Evolutionary conservation across 257 asterid species (phyloP).

Genomic region (Verbena officinalis): DNA sequence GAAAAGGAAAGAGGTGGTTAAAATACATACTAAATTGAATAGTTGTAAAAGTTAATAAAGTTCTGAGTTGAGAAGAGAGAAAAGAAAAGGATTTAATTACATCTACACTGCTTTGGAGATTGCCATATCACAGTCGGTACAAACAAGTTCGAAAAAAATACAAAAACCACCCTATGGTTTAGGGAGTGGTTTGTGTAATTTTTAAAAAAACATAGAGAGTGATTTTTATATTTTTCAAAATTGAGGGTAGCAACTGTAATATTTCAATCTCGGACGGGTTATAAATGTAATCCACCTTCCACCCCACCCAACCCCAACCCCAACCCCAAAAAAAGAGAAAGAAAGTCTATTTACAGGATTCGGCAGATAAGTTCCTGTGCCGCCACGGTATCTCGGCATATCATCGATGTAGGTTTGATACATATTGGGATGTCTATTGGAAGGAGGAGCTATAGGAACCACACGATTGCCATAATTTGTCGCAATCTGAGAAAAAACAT

Average conservation of each 20-base stretch:
- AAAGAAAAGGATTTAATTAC: neutral
- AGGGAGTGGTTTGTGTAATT: too few species aligned
- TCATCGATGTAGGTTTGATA: slow-evolving; percentile 74
- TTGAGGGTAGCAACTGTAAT: too few species aligned
- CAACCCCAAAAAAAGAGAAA: slow-evolving; percentile 27
- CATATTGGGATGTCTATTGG: slow-evolving; percentile 64
- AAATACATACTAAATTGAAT: slow-evolving; percentile 4
- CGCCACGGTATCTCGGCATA: slow-evolving; percentile 82
- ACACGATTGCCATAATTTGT: slow-evolving; percentile 67
- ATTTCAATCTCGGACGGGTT: too few species aligned
- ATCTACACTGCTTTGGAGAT: too few species aligned
- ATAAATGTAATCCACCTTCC: too few species aligned
- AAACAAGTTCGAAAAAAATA: too few species aligned
- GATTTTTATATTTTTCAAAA: too few species aligned
- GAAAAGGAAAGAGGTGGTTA: slow-evolving; percentile 16
- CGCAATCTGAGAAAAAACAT: slow-evolving; percentile 67
- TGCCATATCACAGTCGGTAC: too few species aligned
- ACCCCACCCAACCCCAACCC: too few species aligned
- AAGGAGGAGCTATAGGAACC: slow-evolving; percentile 66
- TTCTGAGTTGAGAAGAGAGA: neutral
- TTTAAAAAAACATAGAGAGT: too few species aligned
- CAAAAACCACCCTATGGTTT: too few species aligned
- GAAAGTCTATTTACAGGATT: slow-evolving; percentile 77
- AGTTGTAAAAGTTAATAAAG: slow-evolving; percentile 10
- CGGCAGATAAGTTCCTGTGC: slow-evolving; percentile 98